Conservation (phyloP, 768 basidiomycete species). For the Paxillus ammoniavirescens region DNA sequence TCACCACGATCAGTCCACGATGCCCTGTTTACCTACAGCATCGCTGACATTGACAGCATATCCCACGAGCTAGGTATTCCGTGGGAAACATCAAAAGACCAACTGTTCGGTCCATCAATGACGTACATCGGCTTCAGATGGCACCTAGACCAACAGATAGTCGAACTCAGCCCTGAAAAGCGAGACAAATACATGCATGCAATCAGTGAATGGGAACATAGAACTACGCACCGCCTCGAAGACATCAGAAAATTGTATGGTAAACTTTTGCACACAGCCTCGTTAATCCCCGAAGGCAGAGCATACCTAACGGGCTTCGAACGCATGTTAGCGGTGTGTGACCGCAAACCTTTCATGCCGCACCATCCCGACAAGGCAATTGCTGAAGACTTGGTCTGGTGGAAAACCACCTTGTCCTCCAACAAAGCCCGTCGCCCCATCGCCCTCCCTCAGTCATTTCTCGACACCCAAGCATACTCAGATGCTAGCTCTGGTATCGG, state of each 20-base stretch:
- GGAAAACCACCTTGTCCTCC: too few relatives aligned
- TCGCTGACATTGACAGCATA: neutral
- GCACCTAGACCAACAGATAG: constrained; percentile 26
- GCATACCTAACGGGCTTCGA: constrained; percentile 42
- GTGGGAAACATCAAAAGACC: constrained; percentile 5
- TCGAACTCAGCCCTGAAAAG: constrained; percentile 29
- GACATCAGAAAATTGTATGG: constrained; percentile 2
- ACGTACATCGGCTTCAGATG: constrained; percentile 33
- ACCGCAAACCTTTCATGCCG: too few relatives aligned
- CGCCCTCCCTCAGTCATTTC: too few relatives aligned
- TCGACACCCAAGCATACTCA: too few relatives aligned
- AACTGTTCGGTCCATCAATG: neutral
- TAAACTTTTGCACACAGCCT: constrained; percentile 8
- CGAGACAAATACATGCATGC: constrained; percentile 1
- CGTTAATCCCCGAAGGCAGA: constrained; percentile 31
- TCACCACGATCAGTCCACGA: too few relatives aligned
- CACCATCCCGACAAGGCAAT: too few relatives aligned
- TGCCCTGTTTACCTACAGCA: neutral
- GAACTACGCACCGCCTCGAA: neutral
- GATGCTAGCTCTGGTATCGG: too few relatives aligned
- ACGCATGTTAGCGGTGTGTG: constrained; percentile 30
- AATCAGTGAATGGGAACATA: neutral
- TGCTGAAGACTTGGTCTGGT: too few relatives aligned
- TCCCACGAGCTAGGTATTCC: constrained; percentile 1
- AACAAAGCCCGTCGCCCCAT: too few relatives aligned